Evolutionary conservation across 2,329 filamentous ascomycete genomes (phyloP).

Genomic region (Botrytis sinoallii): DNA sequence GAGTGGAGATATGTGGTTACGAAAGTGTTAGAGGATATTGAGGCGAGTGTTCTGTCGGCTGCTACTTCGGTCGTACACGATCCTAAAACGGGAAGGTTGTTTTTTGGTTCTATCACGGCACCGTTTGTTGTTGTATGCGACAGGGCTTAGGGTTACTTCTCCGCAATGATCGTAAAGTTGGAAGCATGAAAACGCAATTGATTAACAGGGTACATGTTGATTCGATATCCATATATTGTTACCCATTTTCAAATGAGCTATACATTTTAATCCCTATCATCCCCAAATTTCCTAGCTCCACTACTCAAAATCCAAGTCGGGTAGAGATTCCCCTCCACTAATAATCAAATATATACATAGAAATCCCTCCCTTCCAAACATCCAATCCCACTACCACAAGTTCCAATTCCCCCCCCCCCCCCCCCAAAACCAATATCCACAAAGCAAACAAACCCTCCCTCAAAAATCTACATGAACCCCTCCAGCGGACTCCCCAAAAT

Average conservation of each 20-base stretch:
- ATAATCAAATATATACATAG: background rate
- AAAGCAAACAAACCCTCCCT: background rate
- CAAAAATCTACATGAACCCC: background rate
- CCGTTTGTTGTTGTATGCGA: background rate
- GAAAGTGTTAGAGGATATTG: slow-evolving; percentile 10
- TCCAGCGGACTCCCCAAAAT: background rate
- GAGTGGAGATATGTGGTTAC: background rate
- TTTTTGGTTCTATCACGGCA: background rate
- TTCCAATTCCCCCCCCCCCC: background rate
- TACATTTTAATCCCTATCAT: background rate
- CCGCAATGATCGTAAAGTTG: background rate
- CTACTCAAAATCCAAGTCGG: background rate
- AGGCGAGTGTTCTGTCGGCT: background rate
- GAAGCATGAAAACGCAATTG: background rate
- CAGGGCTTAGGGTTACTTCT: background rate
- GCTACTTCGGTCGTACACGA: slow-evolving; percentile 4
- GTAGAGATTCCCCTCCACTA: background rate
- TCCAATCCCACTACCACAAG: background rate
- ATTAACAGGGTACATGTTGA: background rate
- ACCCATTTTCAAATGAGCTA: too few relatives aligned
- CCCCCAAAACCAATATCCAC: background rate
- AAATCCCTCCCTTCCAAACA: background rate
- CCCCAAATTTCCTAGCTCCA: too few relatives aligned
- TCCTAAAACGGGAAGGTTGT: background rate
- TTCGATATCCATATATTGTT: too few relatives aligned